A percentile compares a stretch with the other conserved stretches of the same genome.
phyloP scores from a whole-genome alignment of 192 early-diverging fungal species.

The Coemansia sp. region DNA sequence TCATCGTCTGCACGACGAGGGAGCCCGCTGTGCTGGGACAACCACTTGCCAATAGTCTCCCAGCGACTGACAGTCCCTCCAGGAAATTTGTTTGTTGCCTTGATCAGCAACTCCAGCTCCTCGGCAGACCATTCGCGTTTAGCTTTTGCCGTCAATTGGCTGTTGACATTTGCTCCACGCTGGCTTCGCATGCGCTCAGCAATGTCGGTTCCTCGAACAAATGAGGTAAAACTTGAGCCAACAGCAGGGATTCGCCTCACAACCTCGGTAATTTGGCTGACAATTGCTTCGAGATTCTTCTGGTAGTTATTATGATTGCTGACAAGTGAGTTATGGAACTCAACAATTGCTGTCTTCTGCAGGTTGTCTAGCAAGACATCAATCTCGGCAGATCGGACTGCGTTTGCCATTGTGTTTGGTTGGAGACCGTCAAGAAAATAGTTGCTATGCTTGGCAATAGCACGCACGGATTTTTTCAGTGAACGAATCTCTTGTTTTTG shows the following conservation, averaged over 20 bases:
- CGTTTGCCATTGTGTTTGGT: neutral
- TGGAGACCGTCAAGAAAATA: conserved; percentile 29
- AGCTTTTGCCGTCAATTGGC: neutral
- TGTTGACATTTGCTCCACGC: neutral
- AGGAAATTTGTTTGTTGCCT: conserved; percentile 79
- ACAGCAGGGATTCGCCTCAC: conserved; percentile 15
- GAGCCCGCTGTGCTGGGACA: conserved; percentile 70
- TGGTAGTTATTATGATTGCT: neutral
- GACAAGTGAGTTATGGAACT: conserved; percentile 35
- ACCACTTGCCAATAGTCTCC: conserved; percentile 78
- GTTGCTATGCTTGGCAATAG: conserved; percentile 55
- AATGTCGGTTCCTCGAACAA: conserved; percentile 21
- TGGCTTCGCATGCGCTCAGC: conserved; percentile 14
- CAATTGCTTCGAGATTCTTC: neutral
- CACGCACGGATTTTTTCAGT: conserved; percentile 45
- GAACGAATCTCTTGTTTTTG: conserved; percentile 42
- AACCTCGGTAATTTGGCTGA: neutral
- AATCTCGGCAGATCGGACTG: conserved; percentile 46
- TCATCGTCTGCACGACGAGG: conserved; percentile 64
- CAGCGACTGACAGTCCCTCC: conserved; percentile 74
- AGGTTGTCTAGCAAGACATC: conserved; percentile 60
- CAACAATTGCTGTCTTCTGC: conserved; percentile 40
- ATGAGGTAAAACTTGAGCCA: conserved; percentile 20
- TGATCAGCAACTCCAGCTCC: conserved; percentile 73
- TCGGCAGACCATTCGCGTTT: conserved; percentile 65